Base-by-base conservation (phyloP, 306 rosid species). In the Citrullus colocynthis region DNA sequence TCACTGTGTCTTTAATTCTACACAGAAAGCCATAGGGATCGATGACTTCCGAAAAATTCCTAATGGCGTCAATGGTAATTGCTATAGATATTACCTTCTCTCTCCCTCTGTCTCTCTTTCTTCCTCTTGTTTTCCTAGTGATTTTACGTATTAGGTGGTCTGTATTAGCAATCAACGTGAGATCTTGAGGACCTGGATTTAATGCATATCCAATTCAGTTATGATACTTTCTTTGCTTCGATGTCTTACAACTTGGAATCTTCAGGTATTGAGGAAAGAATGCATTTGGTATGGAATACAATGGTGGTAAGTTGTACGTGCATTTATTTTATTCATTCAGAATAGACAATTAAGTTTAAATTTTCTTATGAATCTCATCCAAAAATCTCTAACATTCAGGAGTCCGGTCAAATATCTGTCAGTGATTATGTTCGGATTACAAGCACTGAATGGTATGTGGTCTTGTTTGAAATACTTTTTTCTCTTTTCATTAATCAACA, bases 61-160 rank as follows among this genome's bases (percentile, higher is more conserved):
- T 59, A 94, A 94, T 76, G 98, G 98, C 72, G 91, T 94, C 71
- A 90, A 91, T 88, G 98, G 98, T 94, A 91, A 86, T 82, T 78
- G 28, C 75, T n/a, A 3, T 48, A 44, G 57, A 20, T 17, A 37
- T 21, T 44, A 59, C 21, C 16, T 17, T 62, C 67, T 63, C 70
- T 37, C 70, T 15, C 21, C 28, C 63, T 15, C 21, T 63, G 16
- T 15, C 21, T 15, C 16, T 63, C 21, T 13, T 63, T 63, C 13
- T 34, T 63, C 44, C 16, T 34, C 16, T 3, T 63, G 9, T 63
- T 32, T 58, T 34, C 21, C 52, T n/a, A 67, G 20, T 20, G 34
- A 41, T 34, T 36, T 58, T 39, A 56, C 52, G 52, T 28, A 73
- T 49, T 15, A 74, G 78, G 37, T 37, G 15, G 16, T 55, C 34